A percentile compares a stretch with the other conserved stretches of the same genome.
Evolutionary conservation across 257 asterid species (phyloP).

Genomic region (Nicotiana obtusifolia): DNA sequence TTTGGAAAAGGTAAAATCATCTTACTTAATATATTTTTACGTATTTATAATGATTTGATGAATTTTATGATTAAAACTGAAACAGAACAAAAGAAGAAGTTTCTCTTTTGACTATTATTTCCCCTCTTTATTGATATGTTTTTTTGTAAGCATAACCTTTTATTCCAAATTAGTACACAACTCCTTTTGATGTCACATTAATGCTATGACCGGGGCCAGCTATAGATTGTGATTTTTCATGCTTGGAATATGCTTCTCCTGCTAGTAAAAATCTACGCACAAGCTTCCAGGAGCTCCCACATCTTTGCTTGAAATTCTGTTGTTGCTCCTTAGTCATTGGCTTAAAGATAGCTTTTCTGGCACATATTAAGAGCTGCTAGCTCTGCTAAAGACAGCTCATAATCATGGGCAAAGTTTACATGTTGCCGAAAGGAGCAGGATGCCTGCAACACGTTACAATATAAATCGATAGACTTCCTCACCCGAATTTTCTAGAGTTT

Average conservation of each 20-base stretch:
- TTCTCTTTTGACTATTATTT: too few relatives aligned
- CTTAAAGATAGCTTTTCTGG: slow-evolving; percentile 72
- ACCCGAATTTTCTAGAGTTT: too few relatives aligned
- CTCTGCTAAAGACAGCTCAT: slow-evolving; percentile 76
- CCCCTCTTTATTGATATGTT: too few relatives aligned
- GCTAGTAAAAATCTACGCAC: slow-evolving; percentile 77
- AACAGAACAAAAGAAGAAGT: too few relatives aligned
- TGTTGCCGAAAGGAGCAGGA: slow-evolving; percentile 85
- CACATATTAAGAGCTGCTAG: slow-evolving; percentile 95
- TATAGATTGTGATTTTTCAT: slow-evolving; percentile 82
- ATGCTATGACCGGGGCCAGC: slow-evolving; percentile 94
- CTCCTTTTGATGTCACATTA: slow-evolving; percentile 73
- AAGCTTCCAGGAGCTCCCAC: slow-evolving; percentile 90
- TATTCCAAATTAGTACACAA: slow-evolving; percentile 55
- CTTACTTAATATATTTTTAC: too few relatives aligned
- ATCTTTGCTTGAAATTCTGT: slow-evolving; percentile 47
- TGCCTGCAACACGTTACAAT: slow-evolving; percentile 41
- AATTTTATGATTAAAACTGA: too few relatives aligned
- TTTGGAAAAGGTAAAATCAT: too few relatives aligned
- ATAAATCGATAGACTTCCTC: too few relatives aligned
- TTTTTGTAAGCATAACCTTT: too few relatives aligned
- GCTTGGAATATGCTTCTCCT: slow-evolving; percentile 76
- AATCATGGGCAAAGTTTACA: slow-evolving; percentile 64
- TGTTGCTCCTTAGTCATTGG: slow-evolving; percentile 61
- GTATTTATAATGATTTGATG: too few relatives aligned